These are phyloP conservation scores for Diaporthe vaccinii DNA, from an alignment of 2,329 filamentous ascomycete genomes.

Conservation along the genomic window DNA sequence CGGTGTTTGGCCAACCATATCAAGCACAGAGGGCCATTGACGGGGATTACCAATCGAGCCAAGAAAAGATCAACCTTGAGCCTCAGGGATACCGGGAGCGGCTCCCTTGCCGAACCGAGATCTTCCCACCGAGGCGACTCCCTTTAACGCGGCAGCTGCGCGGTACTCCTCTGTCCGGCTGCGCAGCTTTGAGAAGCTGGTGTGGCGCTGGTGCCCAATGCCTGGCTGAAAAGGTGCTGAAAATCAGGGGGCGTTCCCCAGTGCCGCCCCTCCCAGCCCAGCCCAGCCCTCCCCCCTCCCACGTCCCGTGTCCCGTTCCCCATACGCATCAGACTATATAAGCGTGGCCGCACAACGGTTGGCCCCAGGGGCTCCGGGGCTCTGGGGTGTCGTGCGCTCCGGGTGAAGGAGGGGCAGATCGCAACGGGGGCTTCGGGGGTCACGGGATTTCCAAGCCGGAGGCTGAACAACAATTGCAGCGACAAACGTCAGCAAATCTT, in stretches of 20 bases:
- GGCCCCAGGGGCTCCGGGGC: slow-evolving; percentile 1
- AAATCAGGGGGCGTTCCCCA: slow-evolving; percentile 5
- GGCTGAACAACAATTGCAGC: background rate
- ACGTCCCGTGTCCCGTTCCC: background rate
- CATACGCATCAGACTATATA: background rate
- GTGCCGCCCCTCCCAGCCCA: slow-evolving; percentile 3
- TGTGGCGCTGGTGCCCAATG: background rate
- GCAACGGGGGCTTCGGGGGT: background rate
- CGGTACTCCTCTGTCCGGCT: background rate
- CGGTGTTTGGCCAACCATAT: slow-evolving; percentile 1
- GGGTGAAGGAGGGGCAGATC: slow-evolving; percentile 19
- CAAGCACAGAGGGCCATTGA: background rate
- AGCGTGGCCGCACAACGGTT: slow-evolving; percentile 11
- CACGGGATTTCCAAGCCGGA: slow-evolving; percentile 13
- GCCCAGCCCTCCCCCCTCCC: background rate
- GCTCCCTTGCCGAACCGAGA: slow-evolving; percentile 28
- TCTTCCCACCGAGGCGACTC: slow-evolving; percentile 10
- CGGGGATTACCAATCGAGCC: background rate
- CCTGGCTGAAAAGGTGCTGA: background rate
- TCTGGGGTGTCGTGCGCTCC: slow-evolving; percentile 3
- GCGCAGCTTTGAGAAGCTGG: background rate
- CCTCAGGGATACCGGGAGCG: slow-evolving; percentile 26
- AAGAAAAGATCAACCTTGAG: slow-evolving; percentile 23
- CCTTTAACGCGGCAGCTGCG: slow-evolving; percentile 10
- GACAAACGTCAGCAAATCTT: background rate